A percentile compares a stretch with the other conserved stretches of the same genome.
Conservation (phyloP, 768 basidiomycete genomes). For the Rhizopogon salebrosus region DNA sequence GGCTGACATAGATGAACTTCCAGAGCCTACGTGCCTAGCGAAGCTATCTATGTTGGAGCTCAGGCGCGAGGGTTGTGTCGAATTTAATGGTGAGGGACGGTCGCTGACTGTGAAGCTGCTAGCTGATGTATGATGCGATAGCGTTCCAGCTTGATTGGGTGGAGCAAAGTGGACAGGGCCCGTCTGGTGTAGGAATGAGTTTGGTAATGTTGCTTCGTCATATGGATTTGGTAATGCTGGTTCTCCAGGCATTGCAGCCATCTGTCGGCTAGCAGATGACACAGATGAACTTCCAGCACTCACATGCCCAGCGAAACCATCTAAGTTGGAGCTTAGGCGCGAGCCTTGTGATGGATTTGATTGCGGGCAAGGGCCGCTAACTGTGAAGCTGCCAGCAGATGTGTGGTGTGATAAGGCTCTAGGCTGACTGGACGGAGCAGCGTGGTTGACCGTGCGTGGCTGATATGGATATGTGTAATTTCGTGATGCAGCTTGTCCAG, state of each 20-base stretch:
- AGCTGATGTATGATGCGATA: neutral
- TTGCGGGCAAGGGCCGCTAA: neutral
- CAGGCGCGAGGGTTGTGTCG: slow-evolving; percentile 8
- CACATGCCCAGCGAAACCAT: slow-evolving; percentile 11
- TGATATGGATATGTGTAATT: slow-evolving; percentile 28
- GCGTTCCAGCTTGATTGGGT: neutral
- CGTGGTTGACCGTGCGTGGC: slow-evolving; percentile 10
- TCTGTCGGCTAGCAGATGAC: slow-evolving; percentile 40
- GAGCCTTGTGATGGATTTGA: slow-evolving; percentile 4
- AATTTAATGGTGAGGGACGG: neutral
- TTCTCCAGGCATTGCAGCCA: slow-evolving; percentile 49
- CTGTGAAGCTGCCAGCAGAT: neutral
- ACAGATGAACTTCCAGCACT: slow-evolving; percentile 15
- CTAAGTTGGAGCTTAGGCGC: slow-evolving; percentile 11
- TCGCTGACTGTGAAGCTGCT: neutral
- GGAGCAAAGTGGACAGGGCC: neutral
- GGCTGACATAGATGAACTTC: slow-evolving; percentile 14
- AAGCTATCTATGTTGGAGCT: slow-evolving; percentile 23
- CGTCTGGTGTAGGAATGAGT: neutral
- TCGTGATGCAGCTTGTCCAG: slow-evolving; percentile 12
- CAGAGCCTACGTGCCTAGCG: slow-evolving; percentile 8
- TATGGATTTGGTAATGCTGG: slow-evolving; percentile 8
- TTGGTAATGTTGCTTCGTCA: neutral
- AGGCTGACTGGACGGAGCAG: slow-evolving; percentile 7
- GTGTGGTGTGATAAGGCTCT: slow-evolving; percentile 1